Percentiles rank a stretch among this genome's conserved stretches.
Conservation (phyloP, 2,329 filamentous ascomycete species). For the Hymenotorrendiella dingleyae region DNA sequence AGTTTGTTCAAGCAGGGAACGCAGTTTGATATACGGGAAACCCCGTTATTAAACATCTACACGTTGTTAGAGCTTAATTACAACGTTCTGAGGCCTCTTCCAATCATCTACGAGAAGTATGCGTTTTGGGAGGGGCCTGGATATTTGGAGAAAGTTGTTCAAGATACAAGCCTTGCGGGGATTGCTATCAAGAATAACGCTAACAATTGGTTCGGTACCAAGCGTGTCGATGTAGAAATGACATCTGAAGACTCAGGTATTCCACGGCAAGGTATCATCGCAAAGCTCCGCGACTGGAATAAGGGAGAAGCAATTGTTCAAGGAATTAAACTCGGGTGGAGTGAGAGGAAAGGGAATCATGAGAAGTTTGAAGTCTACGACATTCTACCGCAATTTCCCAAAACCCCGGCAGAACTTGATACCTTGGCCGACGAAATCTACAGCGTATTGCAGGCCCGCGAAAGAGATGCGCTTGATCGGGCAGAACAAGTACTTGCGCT, state of each 20-base stretch:
- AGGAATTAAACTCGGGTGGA: too few species aligned
- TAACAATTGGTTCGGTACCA: slow-evolving; percentile 36
- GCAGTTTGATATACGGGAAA: slow-evolving; percentile 48
- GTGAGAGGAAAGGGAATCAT: slow-evolving; percentile 45
- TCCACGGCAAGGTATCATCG: slow-evolving; percentile 42
- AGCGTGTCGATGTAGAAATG: slow-evolving; percentile 43
- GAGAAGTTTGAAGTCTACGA: slow-evolving; percentile 49
- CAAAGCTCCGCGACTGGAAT: slow-evolving; percentile 49
- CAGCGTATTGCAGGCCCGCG: slow-evolving; percentile 43
- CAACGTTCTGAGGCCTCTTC: slow-evolving; percentile 48
- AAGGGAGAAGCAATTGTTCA: slow-evolving; percentile 42
- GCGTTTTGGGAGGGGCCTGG: slow-evolving; percentile 37
- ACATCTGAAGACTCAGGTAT: slow-evolving; percentile 35
- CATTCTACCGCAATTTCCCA: slow-evolving; percentile 42
- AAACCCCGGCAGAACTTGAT: slow-evolving; percentile 36
- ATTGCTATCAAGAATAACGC: slow-evolving; percentile 39
- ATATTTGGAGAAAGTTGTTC: slow-evolving; percentile 30
- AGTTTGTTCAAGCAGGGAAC: slow-evolving; percentile 40
- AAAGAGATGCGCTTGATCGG: slow-evolving; percentile 47
- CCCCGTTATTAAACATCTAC: slow-evolving; percentile 47
- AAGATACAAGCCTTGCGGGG: slow-evolving; percentile 37
- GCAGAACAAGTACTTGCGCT: slow-evolving; percentile 46
- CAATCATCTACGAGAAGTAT: slow-evolving; percentile 51
- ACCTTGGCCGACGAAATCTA: slow-evolving; percentile 43
- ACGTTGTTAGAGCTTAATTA: slow-evolving; percentile 56